phyloP scores from a whole-genome alignment of 768 basidiomycete species.

The Phylloporus sp. region DNA sequence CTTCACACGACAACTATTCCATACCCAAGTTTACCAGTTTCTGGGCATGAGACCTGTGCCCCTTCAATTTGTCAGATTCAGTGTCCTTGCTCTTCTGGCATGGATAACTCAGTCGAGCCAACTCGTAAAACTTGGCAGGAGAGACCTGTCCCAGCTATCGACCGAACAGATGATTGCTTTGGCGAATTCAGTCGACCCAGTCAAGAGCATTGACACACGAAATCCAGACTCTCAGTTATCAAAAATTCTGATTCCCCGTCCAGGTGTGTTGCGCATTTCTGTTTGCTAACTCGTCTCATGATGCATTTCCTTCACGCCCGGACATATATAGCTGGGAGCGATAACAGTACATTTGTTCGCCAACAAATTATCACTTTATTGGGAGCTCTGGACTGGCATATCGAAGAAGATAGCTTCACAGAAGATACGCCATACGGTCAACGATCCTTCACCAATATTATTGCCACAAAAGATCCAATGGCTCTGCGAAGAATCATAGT shows the following conservation, averaged over 20 bases:
- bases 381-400: conserved; percentile 74
- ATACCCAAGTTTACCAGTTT: not conserved
- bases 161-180: conserved; percentile 48
- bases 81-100: conserved; percentile 15
- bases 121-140: conserved; percentile 32
- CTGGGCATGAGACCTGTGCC: conserved; percentile 15
- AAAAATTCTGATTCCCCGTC: conserved; percentile 80
- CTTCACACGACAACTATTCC: conserved; percentile 13
- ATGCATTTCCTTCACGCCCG: not conserved
- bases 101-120: conserved; percentile 26
- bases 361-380: conserved; percentile 76
- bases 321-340: conserved; percentile 56
- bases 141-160: conserved; percentile 44
- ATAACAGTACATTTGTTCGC: conserved; percentile 77
- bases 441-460: conserved; percentile 82
- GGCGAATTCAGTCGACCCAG: conserved; percentile 55
- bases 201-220: conserved; percentile 61
- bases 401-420: conserved; percentile 81
- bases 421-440: conserved; percentile 77
- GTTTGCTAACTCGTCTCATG: too few relatives aligned
- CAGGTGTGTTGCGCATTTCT: conserved; percentile 46
- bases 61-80: conserved; percentile 5
- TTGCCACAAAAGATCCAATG: conserved; percentile 91
- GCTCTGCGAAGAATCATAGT: conserved; percentile 79
- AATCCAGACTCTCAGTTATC: conserved; percentile 73